Evolutionary conservation across 495 filamentous ascomycete genomes (phyloP).

Genomic region (Trichoderma erinaceum): DNA sequence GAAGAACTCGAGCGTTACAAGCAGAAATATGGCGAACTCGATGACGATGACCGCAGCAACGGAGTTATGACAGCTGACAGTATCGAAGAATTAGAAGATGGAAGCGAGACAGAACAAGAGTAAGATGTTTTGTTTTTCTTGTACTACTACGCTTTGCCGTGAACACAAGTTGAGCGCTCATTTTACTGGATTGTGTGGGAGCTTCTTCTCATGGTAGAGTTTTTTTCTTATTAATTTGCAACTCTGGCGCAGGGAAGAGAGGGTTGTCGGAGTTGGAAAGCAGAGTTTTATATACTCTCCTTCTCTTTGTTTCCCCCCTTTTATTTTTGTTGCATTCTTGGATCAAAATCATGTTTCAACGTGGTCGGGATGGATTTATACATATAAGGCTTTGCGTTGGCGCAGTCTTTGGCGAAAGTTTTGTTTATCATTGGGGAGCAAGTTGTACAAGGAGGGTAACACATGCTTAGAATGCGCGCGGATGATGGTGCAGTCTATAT

Average conservation of each 20-base stretch:
- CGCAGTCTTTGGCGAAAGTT: constrained; percentile 11
- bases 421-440: not conserved
- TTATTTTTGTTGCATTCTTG: constrained; percentile 3
- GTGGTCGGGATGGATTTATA: not conserved
- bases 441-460: no score
- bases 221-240: not conserved
- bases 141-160: not conserved
- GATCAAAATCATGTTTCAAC: constrained; percentile 5
- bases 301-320: not conserved
- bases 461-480: not conserved
- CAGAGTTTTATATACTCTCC: not conserved
- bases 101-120: constrained; percentile 24
- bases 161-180: not conserved
- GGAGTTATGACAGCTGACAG: not conserved
- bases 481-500: not conserved
- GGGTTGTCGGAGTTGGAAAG: not conserved
- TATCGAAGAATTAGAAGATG: constrained; percentile 24
- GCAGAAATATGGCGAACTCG: constrained; percentile 36
- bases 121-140: not conserved
- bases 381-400: constrained; percentile 2
- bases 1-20: constrained; percentile 44
- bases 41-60: constrained; percentile 7
- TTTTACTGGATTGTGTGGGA: not conserved
- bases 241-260: not conserved
- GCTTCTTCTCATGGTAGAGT: not conserved